These are phyloP conservation scores for Colletotrichum siamense DNA, from an alignment of 2,329 filamentous ascomycete genomes.

Conservation along the genomic window DNA sequence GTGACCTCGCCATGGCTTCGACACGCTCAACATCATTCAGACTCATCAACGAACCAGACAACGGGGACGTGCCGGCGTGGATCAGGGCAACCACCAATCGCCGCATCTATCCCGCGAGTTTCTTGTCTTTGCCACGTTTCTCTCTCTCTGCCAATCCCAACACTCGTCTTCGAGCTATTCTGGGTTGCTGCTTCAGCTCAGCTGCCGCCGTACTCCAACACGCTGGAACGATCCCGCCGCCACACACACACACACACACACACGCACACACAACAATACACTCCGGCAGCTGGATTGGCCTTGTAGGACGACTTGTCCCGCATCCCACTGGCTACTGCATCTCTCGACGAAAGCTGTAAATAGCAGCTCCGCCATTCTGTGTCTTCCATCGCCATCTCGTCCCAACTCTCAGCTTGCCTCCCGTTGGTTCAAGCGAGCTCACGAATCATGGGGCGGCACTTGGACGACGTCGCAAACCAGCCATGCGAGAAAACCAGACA, in stretches of 20 bases:
- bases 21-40: background rate
- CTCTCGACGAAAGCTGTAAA: background rate
- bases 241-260: background rate
- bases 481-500: background rate
- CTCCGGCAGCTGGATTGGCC: background rate
- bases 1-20: background rate
- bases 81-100: background rate
- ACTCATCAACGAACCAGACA: background rate
- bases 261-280: background rate
- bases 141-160: background rate
- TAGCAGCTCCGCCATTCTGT: background rate
- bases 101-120: background rate
- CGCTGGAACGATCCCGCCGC: background rate
- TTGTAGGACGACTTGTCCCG: background rate
- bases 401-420: background rate
- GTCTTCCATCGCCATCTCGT: background rate
- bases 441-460: constrained; percentile 11
- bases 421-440: background rate
- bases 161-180: background rate
- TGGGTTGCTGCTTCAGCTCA: background rate
- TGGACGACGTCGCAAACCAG: constrained; percentile 10
- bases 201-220: background rate
- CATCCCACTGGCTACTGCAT: background rate
- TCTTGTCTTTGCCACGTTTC: background rate
- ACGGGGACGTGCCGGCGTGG: background rate